A percentile compares a stretch with the other conserved stretches of the same genome.
Conservation (phyloP, 306 rosid species). For the cucumber (Cucumis sativus) region DNA sequence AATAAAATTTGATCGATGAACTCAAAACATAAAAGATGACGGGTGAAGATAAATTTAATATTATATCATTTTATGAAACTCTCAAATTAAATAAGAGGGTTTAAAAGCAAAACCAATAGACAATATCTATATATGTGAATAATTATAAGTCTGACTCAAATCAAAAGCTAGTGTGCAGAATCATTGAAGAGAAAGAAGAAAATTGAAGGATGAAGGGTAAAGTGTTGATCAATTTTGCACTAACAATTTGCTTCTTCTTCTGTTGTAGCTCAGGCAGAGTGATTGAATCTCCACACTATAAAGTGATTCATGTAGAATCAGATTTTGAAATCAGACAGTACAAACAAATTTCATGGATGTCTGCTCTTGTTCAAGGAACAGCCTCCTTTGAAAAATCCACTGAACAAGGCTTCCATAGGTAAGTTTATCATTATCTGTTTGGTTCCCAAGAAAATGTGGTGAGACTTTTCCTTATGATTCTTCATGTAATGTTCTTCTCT, state of each 20-base stretch:
- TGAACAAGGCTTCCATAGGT: constrained; percentile 68
- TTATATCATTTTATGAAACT: too few species aligned
- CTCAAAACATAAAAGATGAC: too few species aligned
- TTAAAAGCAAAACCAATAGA: too few species aligned
- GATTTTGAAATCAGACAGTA: constrained; percentile 67
- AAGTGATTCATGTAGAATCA: constrained; percentile 32
- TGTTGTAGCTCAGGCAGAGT: constrained; percentile 12
- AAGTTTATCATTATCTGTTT: not conserved
- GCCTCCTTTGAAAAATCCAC: constrained; percentile 50
- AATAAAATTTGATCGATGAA: not conserved
- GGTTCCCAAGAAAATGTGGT: not conserved
- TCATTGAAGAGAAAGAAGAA: not conserved
- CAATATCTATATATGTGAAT: not conserved
- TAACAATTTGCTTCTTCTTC: constrained; percentile 15
- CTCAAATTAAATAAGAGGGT: too few species aligned
- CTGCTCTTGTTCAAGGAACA: constrained; percentile 32
- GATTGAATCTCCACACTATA: constrained; percentile 45
- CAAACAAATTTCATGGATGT: constrained; percentile 51
- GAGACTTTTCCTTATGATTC: not conserved
- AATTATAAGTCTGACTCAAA: not conserved
- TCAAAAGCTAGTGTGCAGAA: not conserved
- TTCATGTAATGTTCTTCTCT: not conserved
- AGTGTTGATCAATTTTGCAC: not conserved
- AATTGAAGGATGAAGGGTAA: not conserved
- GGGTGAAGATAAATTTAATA: too few species aligned